Base-by-base conservation (phyloP, 345 rosid species). In the Pugionium cornutum region DNA sequence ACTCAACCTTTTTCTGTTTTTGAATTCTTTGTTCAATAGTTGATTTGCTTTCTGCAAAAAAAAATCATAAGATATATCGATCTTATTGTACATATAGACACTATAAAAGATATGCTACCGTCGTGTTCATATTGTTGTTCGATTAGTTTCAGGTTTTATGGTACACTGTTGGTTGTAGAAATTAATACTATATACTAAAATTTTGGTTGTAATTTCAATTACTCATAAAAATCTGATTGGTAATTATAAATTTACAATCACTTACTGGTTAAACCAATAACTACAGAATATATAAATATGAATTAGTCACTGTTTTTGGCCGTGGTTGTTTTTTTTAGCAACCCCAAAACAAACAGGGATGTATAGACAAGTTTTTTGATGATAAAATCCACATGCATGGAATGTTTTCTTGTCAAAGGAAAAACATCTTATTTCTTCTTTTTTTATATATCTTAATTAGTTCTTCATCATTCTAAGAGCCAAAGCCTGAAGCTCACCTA, bases 381-480 rank as follows among this genome's bases (percentile, higher is more conserved):
- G 67, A 61, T 69, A 69, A 18, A 18, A 18, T 18, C 18, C 18
- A 34, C 54, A 60, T 52, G 47, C 62, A 69, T 55, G 32, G 27
- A 71, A 40, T 71, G 33, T 63, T 47, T 34, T 64, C 9, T 53
- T 44, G 44, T 51, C 5, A 4, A 5, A 18, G 4, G 2, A 51
- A 56, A 67, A 47, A 11, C 64, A 41, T 57, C 8, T 33, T 18
- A 57, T 41, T 57, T 48, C 58, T 51, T 58, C 35, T 7, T 28
- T 35, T n/a, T 11, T 18, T 62, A 10, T 55, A 8, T 34, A 44
- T 34, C 50, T 37, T 18, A 18, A 18, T 80, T 62, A 87, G 70
- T 82, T 84, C 81, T 81, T 86, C 96, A 81, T 90, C 97, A 90
- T 90, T 68, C 86, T 80, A 73, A 80, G 81, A 39, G 92, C 96